These are phyloP conservation scores for Pyricularia sp. DNA, from an alignment of 2,329 filamentous ascomycete species.

Conservation along the genomic window DNA sequence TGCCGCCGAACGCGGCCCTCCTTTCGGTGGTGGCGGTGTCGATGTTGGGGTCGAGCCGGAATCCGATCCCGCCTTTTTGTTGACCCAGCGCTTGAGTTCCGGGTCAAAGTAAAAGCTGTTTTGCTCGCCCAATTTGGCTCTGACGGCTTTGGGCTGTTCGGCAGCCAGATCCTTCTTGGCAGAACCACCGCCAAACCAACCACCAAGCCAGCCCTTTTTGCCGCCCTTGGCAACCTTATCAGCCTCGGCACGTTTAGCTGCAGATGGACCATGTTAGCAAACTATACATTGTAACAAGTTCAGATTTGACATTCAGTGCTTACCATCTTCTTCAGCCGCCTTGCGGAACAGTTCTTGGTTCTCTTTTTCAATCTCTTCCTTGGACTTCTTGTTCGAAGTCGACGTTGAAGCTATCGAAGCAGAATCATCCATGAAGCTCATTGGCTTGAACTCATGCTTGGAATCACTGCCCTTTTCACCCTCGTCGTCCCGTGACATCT, in stretches of 20 bases:
- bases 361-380: slow-evolving; percentile 63
- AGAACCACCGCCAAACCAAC: slow-evolving; percentile 72
- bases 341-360: slow-evolving; percentile 80
- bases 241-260: slow-evolving; percentile 53
- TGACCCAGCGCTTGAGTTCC: slow-evolving; percentile 96
- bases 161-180: slow-evolving; percentile 51
- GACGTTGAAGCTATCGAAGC: background rate
- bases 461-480: slow-evolving; percentile 25
- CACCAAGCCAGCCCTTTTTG: slow-evolving; percentile 68
- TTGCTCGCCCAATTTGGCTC: slow-evolving; percentile 88
- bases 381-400: slow-evolving; percentile 33
- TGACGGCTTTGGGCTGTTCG: slow-evolving; percentile 62
- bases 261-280: background rate
- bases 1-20: slow-evolving; percentile 42
- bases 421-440: background rate
- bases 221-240: slow-evolving; percentile 33
- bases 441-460: slow-evolving; percentile 26
- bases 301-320: slow-evolving; percentile 19
- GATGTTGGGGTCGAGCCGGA: slow-evolving; percentile 52
- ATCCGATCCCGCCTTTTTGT: slow-evolving; percentile 75
- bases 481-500: slow-evolving; percentile 23
- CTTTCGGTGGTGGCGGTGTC: slow-evolving; percentile 65
- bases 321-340: slow-evolving; percentile 68
- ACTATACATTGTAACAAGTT: background rate
- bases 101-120: slow-evolving; percentile 91